These are phyloP conservation scores for Adansonia grandidieri DNA, from an alignment of 441 rosid species.

Conservation along the genomic window DNA sequence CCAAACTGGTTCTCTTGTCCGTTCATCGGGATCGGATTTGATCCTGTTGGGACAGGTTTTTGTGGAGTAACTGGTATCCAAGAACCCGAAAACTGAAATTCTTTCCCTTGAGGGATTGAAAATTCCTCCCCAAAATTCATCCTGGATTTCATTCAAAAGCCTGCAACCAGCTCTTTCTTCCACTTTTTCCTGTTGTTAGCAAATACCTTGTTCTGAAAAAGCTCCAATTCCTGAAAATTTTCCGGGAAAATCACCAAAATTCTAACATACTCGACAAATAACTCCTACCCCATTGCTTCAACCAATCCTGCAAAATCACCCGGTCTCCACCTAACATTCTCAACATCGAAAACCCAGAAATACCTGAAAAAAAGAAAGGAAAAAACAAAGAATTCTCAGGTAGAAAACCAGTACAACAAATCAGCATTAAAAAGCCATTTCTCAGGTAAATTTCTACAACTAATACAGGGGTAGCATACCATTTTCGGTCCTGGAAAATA, in stretches of 20 bases:
- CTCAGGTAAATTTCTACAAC: conserved; percentile 37
- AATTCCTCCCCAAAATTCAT: conserved; percentile 44
- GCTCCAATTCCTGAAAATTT: conserved; percentile 22
- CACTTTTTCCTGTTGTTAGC: not conserved
- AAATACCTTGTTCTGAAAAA: not conserved
- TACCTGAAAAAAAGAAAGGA: not conserved
- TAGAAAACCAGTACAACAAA: conserved; percentile 11
- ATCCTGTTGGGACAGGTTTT: conserved; percentile 45
- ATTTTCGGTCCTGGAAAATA: conserved; percentile 22
- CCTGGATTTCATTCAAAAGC: conserved; percentile 47
- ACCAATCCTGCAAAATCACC: conserved; percentile 23
- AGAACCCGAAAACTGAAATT: conserved; percentile 38
- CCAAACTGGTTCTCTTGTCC: conserved; percentile 34
- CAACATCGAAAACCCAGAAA: conserved; percentile 26
- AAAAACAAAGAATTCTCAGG: not conserved
- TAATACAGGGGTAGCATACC: conserved; percentile 26
- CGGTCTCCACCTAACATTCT: conserved; percentile 30
- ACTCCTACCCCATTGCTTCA: conserved; percentile 35
- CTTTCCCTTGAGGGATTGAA: conserved; percentile 42
- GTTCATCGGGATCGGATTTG: conserved; percentile 34
- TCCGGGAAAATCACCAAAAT: conserved; percentile 16
- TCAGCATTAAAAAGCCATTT: conserved; percentile 35
- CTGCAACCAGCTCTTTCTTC: conserved; percentile 5
- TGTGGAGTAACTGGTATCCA: conserved; percentile 63
- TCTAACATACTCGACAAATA: not conserved